A percentile compares a stretch with the other conserved stretches of the same genome.
These are phyloP conservation scores for Tulasnella sp. DNA, from an alignment of 768 basidiomycete species.

Conservation along the genomic window DNA sequence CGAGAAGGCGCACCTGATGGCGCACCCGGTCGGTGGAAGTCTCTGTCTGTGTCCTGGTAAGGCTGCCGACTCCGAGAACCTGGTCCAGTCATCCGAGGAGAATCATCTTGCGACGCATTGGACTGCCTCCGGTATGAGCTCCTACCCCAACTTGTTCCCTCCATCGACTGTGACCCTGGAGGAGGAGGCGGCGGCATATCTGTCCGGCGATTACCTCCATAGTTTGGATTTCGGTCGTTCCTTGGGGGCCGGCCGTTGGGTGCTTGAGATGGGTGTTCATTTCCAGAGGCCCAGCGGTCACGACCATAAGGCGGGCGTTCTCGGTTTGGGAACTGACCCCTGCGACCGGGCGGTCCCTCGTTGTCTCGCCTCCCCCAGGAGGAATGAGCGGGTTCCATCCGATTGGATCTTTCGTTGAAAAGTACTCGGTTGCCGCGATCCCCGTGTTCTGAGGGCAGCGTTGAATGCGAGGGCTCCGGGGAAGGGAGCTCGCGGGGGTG, in stretches of 20 bases:
- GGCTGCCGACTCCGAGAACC: not conserved
- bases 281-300: not conserved
- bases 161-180: not conserved
- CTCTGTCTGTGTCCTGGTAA: not conserved
- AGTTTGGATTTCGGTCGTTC: not conserved
- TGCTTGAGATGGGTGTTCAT: not conserved
- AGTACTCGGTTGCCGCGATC: constrained; percentile 42
- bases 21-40: not conserved
- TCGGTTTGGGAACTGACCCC: constrained; percentile 7
- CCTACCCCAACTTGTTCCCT: constrained; percentile 4
- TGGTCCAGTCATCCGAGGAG: constrained; percentile 1
- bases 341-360: not conserved
- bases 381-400: constrained; percentile 59
- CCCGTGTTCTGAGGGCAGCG: constrained; percentile 53
- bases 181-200: not conserved
- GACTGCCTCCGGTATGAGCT: constrained; percentile 5
- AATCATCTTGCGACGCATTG: constrained; percentile 2
- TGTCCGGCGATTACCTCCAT: not conserved
- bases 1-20: not conserved
- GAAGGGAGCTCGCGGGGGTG: constrained; percentile 36
- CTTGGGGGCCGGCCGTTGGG: not conserved
- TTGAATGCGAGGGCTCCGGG: constrained; percentile 49
- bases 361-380: constrained; percentile 9
- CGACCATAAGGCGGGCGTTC: not conserved
- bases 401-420: constrained; percentile 95